phyloP scores from a whole-genome alignment of 2,329 filamentous ascomycete species.

The Cladosporium sp. region DNA sequence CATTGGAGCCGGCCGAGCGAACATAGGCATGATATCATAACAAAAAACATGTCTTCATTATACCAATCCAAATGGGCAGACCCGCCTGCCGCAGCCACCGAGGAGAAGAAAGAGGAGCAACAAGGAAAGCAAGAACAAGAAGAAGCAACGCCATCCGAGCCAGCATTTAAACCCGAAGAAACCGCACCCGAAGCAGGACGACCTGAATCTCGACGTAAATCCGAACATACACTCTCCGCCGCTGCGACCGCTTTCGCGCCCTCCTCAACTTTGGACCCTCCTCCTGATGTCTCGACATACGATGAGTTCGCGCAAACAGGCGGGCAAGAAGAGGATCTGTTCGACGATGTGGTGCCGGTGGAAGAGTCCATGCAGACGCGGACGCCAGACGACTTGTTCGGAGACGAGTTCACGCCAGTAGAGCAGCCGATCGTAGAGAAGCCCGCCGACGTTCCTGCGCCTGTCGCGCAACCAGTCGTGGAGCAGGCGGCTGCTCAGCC shows the following conservation, averaged over 20 bases:
- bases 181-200: background rate
- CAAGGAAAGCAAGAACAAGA: background rate
- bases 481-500: conserved; percentile 5
- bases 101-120: background rate
- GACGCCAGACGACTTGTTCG: conserved; percentile 48
- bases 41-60: conserved; percentile 4
- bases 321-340: conserved; percentile 30
- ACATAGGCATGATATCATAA: background rate
- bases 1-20: too few species aligned
- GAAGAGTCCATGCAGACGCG: conserved; percentile 48
- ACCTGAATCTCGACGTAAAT: background rate
- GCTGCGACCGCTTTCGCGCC: conserved; percentile 11
- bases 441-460: conserved; percentile 3
- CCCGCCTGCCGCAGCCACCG: background rate
- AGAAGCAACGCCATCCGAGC: background rate
- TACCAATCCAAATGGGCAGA: conserved; percentile 9
- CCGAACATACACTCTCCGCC: conserved; percentile 10
- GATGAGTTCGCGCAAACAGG: conserved; percentile 33
- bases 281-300: conserved; percentile 20
- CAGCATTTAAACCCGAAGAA: background rate
- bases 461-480: conserved; percentile 15
- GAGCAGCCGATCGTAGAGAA: conserved; percentile 37
- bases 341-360: conserved; percentile 30
- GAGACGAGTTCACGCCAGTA: conserved; percentile 47
- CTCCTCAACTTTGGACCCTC: conserved; percentile 11